These are phyloP conservation scores for Uncinocarpus reesii DNA, from an alignment of 2,329 filamentous ascomycete species.

Conservation along the genomic window DNA sequence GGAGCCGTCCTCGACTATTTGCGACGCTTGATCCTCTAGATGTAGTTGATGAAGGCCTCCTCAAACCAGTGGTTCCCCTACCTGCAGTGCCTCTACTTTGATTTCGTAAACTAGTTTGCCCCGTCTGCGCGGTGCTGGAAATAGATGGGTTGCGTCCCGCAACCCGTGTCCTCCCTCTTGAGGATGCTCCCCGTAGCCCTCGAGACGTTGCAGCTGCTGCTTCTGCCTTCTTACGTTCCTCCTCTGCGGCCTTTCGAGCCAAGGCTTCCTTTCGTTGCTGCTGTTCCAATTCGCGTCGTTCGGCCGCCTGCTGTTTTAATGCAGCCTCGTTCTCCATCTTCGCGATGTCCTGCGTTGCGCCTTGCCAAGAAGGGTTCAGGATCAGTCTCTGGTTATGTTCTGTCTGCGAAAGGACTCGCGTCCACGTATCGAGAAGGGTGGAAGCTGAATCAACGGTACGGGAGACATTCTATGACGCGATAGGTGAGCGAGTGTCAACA, in stretches of 20 bases:
- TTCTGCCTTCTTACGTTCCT: conserved; percentile 32
- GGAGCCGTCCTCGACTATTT: conserved; percentile 28
- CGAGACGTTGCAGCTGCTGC: conserved; percentile 25
- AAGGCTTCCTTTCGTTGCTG: conserved; percentile 66
- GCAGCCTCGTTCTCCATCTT: conserved; percentile 74
- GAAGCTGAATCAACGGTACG: conserved; percentile 79
- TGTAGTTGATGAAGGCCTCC: conserved; percentile 33
- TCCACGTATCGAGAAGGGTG: conserved; percentile 87
- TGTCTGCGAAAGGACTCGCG: conserved; percentile 86
- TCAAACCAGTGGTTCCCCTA: conserved; percentile 24
- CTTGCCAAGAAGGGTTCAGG: conserved; percentile 79
- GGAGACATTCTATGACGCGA: conserved; percentile 57
- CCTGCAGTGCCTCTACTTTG: conserved; percentile 22
- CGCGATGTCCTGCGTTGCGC: conserved; percentile 73
- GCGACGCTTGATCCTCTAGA: conserved; percentile 29
- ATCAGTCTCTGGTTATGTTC: conserved; percentile 94
- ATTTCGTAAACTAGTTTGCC: conserved; percentile 17
- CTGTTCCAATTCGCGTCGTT: conserved; percentile 66
- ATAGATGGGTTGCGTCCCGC: conserved; percentile 31
- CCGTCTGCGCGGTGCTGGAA: conserved; percentile 20
- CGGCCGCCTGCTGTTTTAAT: conserved; percentile 62
- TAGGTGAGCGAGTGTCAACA: not conserved
- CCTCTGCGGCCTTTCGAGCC: conserved; percentile 42
- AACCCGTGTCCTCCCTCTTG: conserved; percentile 19
- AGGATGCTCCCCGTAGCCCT: conserved; percentile 22